These are phyloP conservation scores for Pisolithus microcarpus DNA, from an alignment of 768 basidiomycete species.

Conservation along the genomic window DNA sequence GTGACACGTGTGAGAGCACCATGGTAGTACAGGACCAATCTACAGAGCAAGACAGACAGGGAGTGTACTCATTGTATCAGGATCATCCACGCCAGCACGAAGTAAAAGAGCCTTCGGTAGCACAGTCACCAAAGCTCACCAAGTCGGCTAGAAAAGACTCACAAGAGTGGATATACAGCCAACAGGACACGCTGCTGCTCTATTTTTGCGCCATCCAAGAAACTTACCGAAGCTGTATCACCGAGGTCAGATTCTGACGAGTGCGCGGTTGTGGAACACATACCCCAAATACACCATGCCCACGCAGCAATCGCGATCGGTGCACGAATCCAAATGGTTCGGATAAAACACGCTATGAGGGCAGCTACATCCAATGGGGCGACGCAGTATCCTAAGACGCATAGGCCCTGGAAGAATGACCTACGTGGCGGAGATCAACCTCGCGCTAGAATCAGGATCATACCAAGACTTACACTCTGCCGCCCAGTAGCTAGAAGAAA, in stretches of 20 bases:
- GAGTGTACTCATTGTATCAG: constrained; percentile 59
- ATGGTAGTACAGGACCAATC: neutral
- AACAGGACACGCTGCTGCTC: constrained; percentile 84
- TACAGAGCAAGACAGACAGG: neutral
- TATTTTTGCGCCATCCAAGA: constrained; percentile 91
- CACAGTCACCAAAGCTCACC: constrained; percentile 4
- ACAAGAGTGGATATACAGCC: constrained; percentile 95
- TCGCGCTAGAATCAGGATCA: neutral
- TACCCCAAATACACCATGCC: constrained; percentile 98
- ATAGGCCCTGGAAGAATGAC: constrained; percentile 94
- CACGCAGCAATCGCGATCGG: constrained; percentile 83
- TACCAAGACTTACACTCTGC: constrained; percentile 59
- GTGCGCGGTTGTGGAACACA: constrained; percentile 13
- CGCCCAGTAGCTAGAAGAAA: constrained; percentile 57
- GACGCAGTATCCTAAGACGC: constrained; percentile 91
- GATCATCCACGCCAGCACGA: constrained; percentile 96
- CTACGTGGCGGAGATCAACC: constrained; percentile 29
- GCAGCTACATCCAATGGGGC: constrained; percentile 91
- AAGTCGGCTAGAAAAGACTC: constrained; percentile 25
- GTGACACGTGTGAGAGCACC: neutral
- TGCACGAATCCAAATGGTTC: constrained; percentile 75
- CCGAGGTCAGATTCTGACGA: neutral
- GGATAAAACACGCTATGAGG: constrained; percentile 78
- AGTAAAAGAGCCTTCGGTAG: constrained; percentile 71
- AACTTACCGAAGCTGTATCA: constrained; percentile 78